A percentile compares a stretch with the other conserved stretches of the same genome.
Conservation (phyloP, 2,329 filamentous ascomycete genomes). For the Aspergillus latus region DNA sequence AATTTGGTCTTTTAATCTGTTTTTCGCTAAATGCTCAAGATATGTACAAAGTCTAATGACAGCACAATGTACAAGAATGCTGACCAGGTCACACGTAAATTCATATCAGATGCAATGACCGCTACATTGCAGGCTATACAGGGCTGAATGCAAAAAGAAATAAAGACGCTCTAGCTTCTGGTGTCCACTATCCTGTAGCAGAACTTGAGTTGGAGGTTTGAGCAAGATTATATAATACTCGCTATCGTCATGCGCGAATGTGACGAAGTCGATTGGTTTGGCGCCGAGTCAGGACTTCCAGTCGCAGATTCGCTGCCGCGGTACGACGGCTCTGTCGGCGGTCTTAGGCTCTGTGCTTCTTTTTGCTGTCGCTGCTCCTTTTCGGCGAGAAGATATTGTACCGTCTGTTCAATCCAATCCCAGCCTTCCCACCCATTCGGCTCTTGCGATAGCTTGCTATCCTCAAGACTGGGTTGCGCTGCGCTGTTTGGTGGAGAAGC, state of each 20-base stretch:
- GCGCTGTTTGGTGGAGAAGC: conserved; percentile 20
- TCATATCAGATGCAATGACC: conserved; percentile 2
- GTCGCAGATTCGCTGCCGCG: conserved; percentile 25
- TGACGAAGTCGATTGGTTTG: conserved; percentile 31
- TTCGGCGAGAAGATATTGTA: conserved; percentile 56
- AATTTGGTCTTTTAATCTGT: background rate
- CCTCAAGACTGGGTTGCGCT: conserved; percentile 16
- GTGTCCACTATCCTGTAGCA: conserved; percentile 2
- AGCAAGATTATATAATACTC: conserved; percentile 43
- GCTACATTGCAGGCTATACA: background rate
- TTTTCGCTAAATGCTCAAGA: background rate
- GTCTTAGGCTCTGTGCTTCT: conserved; percentile 36
- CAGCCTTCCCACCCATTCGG: conserved; percentile 77
- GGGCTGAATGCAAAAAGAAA: background rate
- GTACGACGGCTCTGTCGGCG: conserved; percentile 22
- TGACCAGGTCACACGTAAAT: conserved; percentile 2
- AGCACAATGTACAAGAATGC: background rate
- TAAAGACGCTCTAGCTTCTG: background rate
- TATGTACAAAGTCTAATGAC: conserved; percentile 7
- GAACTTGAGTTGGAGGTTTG: background rate
- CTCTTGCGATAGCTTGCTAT: conserved; percentile 50
- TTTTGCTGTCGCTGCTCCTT: conserved; percentile 36
- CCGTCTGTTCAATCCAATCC: conserved; percentile 67
- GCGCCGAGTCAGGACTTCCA: conserved; percentile 23
- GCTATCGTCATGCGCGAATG: conserved; percentile 49